phyloP scores from a whole-genome alignment of 2,329 filamentous ascomycete genomes.

The Phialemoniopsis sp. region DNA sequence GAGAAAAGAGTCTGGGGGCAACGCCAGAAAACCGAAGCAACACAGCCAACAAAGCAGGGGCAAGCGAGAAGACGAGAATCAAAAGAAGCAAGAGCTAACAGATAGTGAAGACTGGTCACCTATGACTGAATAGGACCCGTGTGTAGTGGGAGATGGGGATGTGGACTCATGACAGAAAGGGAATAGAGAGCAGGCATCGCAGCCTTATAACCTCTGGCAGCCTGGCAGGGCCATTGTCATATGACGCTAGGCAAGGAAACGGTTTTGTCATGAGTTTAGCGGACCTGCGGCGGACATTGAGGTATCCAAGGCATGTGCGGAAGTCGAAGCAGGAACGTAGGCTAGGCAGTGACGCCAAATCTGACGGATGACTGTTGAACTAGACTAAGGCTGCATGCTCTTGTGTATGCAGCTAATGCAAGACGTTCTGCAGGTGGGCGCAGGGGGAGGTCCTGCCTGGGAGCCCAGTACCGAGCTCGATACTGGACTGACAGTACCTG shows the following conservation, averaged over 20 bases:
- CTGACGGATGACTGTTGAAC: conserved; percentile 6
- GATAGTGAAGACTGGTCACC: conserved; percentile 8
- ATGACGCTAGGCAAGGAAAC: conserved; percentile 7
- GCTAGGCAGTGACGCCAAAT: conserved; percentile 4
- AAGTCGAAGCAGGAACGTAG: too few relatives aligned
- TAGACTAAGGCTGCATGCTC: neutral
- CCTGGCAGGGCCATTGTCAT: conserved; percentile 19
- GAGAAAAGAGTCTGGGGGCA: neutral
- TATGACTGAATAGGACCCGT: conserved; percentile 1
- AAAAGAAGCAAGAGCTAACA: neutral
- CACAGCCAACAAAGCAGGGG: too few relatives aligned
- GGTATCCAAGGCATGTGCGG: too few relatives aligned
- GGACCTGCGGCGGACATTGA: too few relatives aligned
- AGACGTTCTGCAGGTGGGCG: too few relatives aligned
- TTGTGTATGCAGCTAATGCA: conserved; percentile 16
- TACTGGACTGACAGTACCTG: too few relatives aligned
- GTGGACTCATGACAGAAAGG: conserved; percentile 15
- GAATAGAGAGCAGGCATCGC: conserved; percentile 37
- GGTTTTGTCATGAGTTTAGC: too few relatives aligned
- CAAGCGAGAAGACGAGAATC: neutral
- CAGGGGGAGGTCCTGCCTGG: too few relatives aligned
- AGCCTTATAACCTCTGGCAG: conserved; percentile 48
- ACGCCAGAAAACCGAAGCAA: neutral
- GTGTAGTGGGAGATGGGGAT: conserved; percentile 10
- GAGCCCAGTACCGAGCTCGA: too few relatives aligned